Evolutionary conservation across 495 filamentous ascomycete species (phyloP).

Genomic region (Staphylotrichum longicolle): DNA sequence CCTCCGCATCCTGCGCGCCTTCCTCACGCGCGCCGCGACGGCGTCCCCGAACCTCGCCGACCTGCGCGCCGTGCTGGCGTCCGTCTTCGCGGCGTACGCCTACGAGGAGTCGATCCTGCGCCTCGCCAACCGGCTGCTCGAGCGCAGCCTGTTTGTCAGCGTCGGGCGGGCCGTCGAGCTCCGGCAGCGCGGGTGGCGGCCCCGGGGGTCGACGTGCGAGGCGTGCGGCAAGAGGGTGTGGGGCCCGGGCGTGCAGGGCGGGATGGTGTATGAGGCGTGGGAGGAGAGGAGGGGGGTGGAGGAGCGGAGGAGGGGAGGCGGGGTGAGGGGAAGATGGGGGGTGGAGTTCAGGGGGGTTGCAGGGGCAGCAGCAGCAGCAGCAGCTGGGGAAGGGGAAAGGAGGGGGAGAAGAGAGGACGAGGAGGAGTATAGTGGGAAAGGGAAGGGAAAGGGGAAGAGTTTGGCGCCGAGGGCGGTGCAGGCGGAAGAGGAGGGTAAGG

Average conservation of each 20-base stretch:
- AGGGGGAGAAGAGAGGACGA: slow-evolving; percentile 21
- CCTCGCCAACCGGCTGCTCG: slow-evolving; percentile 81
- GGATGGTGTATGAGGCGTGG: slow-evolving; percentile 74
- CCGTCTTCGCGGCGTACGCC: slow-evolving; percentile 91
- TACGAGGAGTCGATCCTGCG: slow-evolving; percentile 86
- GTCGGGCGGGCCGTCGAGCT: slow-evolving; percentile 71
- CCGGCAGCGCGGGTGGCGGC: slow-evolving; percentile 86
- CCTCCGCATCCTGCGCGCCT: slow-evolving; percentile 83
- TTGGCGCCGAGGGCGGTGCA: slow-evolving; percentile 18
- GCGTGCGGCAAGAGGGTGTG: slow-evolving; percentile 78
- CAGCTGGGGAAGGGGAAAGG: slow-evolving; percentile 32
- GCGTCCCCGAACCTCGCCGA: slow-evolving; percentile 85
- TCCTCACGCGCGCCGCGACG: slow-evolving; percentile 76
- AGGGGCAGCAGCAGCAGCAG: not conserved
- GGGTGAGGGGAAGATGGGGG: slow-evolving; percentile 27
- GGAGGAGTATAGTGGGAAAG: slow-evolving; percentile 37
- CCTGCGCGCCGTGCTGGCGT: slow-evolving; percentile 75
- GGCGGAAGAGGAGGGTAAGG: slow-evolving; percentile 23
- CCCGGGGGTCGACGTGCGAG: slow-evolving; percentile 81
- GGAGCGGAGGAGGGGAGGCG: slow-evolving; percentile 30
- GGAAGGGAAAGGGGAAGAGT: slow-evolving; percentile 38
- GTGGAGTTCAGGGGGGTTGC: not conserved
- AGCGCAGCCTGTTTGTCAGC: slow-evolving; percentile 84
- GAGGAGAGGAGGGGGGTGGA: slow-evolving; percentile 54
- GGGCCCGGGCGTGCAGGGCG: slow-evolving; percentile 80